These are phyloP conservation scores for Tephrocybe sp. DNA, from an alignment of 768 basidiomycete genomes.

Conservation along the genomic window DNA sequence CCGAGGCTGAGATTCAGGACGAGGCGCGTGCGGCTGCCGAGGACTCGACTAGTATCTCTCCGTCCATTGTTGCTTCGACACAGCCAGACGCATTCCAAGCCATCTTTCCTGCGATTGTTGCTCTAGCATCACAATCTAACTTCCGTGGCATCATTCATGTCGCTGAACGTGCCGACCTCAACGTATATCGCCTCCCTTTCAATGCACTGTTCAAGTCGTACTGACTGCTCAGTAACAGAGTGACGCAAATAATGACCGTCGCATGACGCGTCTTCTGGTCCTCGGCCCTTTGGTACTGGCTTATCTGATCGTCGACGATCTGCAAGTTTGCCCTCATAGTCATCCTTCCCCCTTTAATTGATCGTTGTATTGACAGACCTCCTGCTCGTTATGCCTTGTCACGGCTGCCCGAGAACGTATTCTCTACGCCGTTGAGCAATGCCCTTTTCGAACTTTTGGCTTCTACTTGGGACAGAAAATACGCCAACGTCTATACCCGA, in stretches of 20 bases:
- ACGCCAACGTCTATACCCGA: conserved; percentile 54
- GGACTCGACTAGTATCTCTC: conserved; percentile 13
- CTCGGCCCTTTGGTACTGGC: conserved; percentile 62
- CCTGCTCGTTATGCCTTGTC: conserved; percentile 58
- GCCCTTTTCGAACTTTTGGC: conserved; percentile 47
- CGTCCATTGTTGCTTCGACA: conserved; percentile 17
- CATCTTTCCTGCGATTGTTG: conserved; percentile 43
- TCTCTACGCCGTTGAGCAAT: conserved; percentile 42
- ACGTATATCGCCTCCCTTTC: conserved; percentile 35
- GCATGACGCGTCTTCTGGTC: conserved; percentile 48
- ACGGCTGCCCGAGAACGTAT: conserved; percentile 53
- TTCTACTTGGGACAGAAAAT: conserved; percentile 53
- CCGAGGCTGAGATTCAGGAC: conserved; percentile 55
- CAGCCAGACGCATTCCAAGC: conserved; percentile 42
- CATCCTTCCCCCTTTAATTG: background rate
- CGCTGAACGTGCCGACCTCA: conserved; percentile 55
- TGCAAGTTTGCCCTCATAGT: conserved; percentile 39
- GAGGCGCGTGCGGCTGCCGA: conserved; percentile 34
- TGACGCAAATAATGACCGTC: conserved; percentile 38
- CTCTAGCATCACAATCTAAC: conserved; percentile 44
- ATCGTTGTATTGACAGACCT: conserved; percentile 38
- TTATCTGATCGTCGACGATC: conserved; percentile 62
- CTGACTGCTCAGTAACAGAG: conserved; percentile 12
- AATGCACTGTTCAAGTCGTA: background rate
- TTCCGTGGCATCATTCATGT: conserved; percentile 40